Evolutionary conservation across 768 basidiomycete species (phyloP).

Genomic region (Leccinum variicolor): DNA sequence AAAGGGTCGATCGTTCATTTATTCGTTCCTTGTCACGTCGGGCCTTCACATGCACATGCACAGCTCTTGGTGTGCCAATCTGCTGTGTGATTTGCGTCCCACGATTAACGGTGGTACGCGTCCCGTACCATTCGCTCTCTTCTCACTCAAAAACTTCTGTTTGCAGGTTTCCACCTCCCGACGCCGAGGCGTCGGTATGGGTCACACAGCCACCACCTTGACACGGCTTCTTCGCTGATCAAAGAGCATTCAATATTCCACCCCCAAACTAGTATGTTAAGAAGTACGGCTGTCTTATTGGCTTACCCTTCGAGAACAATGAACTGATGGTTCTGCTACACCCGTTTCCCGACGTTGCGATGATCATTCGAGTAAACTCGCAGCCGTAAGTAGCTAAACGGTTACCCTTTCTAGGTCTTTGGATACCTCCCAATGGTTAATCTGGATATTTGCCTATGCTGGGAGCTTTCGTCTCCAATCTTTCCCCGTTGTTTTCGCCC

Average conservation of each 20-base stretch:
- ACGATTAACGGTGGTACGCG: slow-evolving; percentile 12
- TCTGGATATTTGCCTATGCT: slow-evolving; percentile 7
- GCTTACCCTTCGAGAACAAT: slow-evolving; percentile 7
- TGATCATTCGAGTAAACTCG: background rate
- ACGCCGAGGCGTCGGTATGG: background rate
- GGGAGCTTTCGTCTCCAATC: slow-evolving; percentile 7
- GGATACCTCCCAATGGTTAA: slow-evolving; percentile 8
- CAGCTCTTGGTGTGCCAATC: background rate
- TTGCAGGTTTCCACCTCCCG: background rate
- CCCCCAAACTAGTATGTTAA: slow-evolving; percentile 16
- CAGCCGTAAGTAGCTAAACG: slow-evolving; percentile 19
- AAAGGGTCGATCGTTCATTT: slow-evolving; percentile 24
- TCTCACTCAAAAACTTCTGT: background rate
- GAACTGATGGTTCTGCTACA: slow-evolving; percentile 14
- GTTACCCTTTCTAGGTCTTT: slow-evolving; percentile 12
- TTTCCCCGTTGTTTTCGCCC: slow-evolving; percentile 26
- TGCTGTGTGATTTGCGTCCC: slow-evolving; percentile 9
- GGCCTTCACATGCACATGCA: background rate
- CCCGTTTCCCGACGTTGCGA: slow-evolving; percentile 7
- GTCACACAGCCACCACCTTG: background rate
- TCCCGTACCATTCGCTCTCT: background rate
- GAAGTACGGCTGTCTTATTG: slow-evolving; percentile 21
- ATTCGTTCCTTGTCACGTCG: background rate
- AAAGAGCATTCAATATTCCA: slow-evolving; percentile 18
- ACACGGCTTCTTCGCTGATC: slow-evolving; percentile 21